Evolutionary conservation across 495 filamentous ascomycete species (phyloP).

Genomic region (Emericellopsis terricola): DNA sequence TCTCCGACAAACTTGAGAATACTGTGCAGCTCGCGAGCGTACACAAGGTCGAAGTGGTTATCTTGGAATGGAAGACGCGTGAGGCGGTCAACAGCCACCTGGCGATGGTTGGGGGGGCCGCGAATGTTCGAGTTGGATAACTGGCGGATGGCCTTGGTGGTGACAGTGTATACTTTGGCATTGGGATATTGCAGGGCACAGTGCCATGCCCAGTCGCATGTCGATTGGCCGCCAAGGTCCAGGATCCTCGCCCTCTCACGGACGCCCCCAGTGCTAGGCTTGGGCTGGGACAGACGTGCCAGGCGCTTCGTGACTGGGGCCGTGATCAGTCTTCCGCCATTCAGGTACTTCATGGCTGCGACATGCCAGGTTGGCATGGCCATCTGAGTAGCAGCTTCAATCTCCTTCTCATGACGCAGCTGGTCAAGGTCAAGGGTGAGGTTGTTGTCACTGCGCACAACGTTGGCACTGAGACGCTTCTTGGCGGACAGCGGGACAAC

Average conservation of each 20-base stretch:
- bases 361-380: slow-evolving; percentile 62
- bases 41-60: slow-evolving; percentile 83
- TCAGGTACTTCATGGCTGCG: slow-evolving; percentile 55
- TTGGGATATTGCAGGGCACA: slow-evolving; percentile 69
- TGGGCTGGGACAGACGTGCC: slow-evolving; percentile 28
- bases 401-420: slow-evolving; percentile 58
- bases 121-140: slow-evolving; percentile 49
- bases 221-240: slow-evolving; percentile 70
- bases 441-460: slow-evolving; percentile 35
- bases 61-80: slow-evolving; percentile 74
- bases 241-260: slow-evolving; percentile 48
- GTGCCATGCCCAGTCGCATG: slow-evolving; percentile 93
- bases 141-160: slow-evolving; percentile 44
- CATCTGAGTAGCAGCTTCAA: slow-evolving; percentile 61
- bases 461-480: slow-evolving; percentile 39
- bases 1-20: slow-evolving; percentile 53
- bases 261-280: slow-evolving; percentile 18
- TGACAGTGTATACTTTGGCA: slow-evolving; percentile 71
- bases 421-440: slow-evolving; percentile 36
- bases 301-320: slow-evolving; percentile 52
- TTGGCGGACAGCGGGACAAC: slow-evolving; percentile 35
- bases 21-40: slow-evolving; percentile 71
- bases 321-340: slow-evolving; percentile 64
- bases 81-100: slow-evolving; percentile 52
- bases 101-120: slow-evolving; percentile 75